Evolutionary conservation across 352 stramenopile species (phyloP).

Genomic region (Pythium angustatum): DNA sequence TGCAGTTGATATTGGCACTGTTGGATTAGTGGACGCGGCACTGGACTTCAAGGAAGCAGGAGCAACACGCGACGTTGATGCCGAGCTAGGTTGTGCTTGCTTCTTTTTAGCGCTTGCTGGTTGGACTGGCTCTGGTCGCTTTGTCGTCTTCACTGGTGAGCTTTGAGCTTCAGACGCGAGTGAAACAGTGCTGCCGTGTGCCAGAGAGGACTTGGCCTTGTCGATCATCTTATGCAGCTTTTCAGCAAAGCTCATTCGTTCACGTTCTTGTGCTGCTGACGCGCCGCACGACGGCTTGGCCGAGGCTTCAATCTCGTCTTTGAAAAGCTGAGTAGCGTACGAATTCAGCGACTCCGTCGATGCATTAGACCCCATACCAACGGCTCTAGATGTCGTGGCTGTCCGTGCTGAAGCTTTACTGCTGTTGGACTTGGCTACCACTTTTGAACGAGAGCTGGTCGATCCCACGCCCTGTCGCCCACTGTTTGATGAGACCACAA

Average conservation of each 20-base stretch:
- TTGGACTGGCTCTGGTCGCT: background rate
- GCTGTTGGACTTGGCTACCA: constrained; percentile 11
- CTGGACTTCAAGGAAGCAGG: constrained; percentile 9
- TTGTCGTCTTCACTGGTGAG: constrained; percentile 10
- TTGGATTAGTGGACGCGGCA: background rate
- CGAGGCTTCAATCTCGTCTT: constrained; percentile 36
- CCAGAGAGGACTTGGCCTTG: constrained; percentile 69
- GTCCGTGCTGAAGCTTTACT: background rate
- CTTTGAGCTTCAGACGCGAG: background rate
- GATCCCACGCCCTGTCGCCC: background rate
- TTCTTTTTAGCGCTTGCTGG: constrained; percentile 11
- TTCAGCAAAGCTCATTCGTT: constrained; percentile 78
- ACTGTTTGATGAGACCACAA: constrained; percentile 16
- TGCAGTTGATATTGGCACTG: background rate
- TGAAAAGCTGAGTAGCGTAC: constrained; percentile 69
- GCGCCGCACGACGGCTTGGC: background rate
- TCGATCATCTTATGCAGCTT: constrained; percentile 90
- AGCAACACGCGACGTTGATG: constrained; percentile 8
- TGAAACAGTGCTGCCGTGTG: constrained; percentile 21
- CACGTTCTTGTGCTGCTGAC: constrained; percentile 36
- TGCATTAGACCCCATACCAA: constrained; percentile 16
- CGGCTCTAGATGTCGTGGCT: background rate
- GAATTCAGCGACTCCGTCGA: constrained; percentile 66
- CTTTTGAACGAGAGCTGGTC: constrained; percentile 13
- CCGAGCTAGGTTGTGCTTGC: background rate